Percentiles rank a stretch among this genome's conserved stretches.
phyloP scores from a whole-genome alignment of 805 yeast genomes.

The Kazachstania viticola region DNA sequence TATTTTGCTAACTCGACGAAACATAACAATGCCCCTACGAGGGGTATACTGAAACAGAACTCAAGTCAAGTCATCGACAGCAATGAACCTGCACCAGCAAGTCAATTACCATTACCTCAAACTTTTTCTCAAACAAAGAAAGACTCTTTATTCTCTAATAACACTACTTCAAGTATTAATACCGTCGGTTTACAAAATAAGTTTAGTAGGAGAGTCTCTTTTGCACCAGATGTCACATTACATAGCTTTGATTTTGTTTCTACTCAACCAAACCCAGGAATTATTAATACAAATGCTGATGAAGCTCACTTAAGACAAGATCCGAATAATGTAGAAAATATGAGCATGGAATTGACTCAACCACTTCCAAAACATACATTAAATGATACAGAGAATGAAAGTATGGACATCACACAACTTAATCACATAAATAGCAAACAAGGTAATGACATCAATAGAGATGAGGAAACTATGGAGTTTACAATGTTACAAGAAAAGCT shows the following conservation, averaged over 20 bases:
- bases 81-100: neutral
- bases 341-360: constrained; percentile 6
- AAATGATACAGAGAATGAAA: neutral
- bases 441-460: neutral
- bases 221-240: constrained; percentile 64
- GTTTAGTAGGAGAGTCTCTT: constrained; percentile 47
- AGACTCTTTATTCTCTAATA: constrained; percentile 13
- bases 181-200: constrained; percentile 10
- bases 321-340: neutral
- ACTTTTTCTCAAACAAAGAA: constrained; percentile 2
- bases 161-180: constrained; percentile 21
- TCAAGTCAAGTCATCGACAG: constrained; percentile 1
- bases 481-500: neutral
- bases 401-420: neutral
- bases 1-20: too few species aligned
- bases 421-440: neutral
- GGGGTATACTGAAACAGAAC: constrained; percentile 7
- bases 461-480: constrained; percentile 4
- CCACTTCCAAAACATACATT: neutral
- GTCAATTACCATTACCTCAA: neutral
- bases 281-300: neutral
- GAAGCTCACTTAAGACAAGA: constrained; percentile 2
- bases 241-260: constrained; percentile 42
- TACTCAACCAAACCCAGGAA: too few species aligned
- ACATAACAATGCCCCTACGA: constrained; percentile 1